Evolutionary conservation across 257 asterid genomes (phyloP), one percentile per base, ranked within the genome.

Genomic region (Capsicum rhomboideum): DNA sequence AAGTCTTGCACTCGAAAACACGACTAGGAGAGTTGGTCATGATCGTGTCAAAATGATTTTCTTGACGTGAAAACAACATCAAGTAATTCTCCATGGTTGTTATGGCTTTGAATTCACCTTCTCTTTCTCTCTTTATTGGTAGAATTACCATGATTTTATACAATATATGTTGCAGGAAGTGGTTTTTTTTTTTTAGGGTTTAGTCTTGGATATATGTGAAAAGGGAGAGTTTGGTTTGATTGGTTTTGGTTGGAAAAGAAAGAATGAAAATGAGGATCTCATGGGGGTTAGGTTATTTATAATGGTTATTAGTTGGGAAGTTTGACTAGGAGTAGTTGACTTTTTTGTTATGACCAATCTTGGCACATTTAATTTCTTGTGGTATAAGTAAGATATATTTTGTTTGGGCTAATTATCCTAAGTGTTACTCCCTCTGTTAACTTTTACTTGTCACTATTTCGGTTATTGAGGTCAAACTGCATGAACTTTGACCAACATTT

Each of bases 1-100:
- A 93, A 0, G 96, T 93, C 46, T 93, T 92, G 86, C 97, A 93
- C 88, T 89, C 90, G 55, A 91, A 92, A 3, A 91, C 89, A 1
- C 93, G 89, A 79, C 46, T 71, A 0, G 58, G 20, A 61, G 77
- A 83, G 1, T 28, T 40, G 21, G 54, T 13, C 34, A 31, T 3
- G 6, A 42, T 23, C 18, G 52, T 42, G 26, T 68, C 29, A 3
- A 58, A 44, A 40, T 44, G 63, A 23, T 80, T 84, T 29, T 42
- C 52, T 75, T 82, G 68, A 31, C 67, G 69, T 58, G 94, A 91
- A 14, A 92, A 53, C 2, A 89, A 18, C 85, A 91, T 83, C 79
- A 92, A 78, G 71, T 78, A 92, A 59, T 88, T 88, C 6, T 93
- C 87, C 88, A 88, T 85, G 85, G 59, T 66, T 55, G 86, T 87